Evolutionary conservation across 345 rosid genomes (phyloP), one percentile per base, ranked within the genome.

Genomic region (Salix brachista): DNA sequence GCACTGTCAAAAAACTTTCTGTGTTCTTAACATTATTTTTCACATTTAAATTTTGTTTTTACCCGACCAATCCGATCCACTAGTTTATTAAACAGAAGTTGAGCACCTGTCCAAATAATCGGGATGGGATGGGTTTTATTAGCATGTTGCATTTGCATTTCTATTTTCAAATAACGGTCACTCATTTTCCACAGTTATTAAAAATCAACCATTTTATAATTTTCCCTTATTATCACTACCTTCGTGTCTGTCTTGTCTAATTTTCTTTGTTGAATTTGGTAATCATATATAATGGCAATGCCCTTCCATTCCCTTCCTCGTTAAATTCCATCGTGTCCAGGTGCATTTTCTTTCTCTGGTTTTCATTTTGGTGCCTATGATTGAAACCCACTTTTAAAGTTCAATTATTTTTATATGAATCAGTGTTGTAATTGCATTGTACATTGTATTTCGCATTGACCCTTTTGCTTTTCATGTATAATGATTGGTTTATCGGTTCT

Each of bases 151-250:
- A 10, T 18, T 12, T 66, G 32, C n/a, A 13, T 34, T 30, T 6
- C 25, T 66, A 19, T 66, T 66, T 30, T 34, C 37, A 34, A 5
- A 34, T 5, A 34, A 83, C 83, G 84, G 84, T 76, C 81, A 52
- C 30, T 73, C 72, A 12, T 70, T 73, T 79, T 76, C 65, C 54
- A 5, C 61, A 44, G 56, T 64, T 13, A 41, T 41, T 2, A 69
- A 72, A 11, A 19, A 37, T 54, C 78, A 65, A 46, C 39, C 37
- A 60, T 41, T 4, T 46, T 72, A 11, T 30, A 11, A 34, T 8
- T 52, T 37, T 68, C n/a, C 36, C 34, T 66, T 32, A 10, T 12
- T 36, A 4, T 23, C 32, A n/a, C 41, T 62, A 9, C 39, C 54
- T 26, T 36, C 37, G 25, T 8, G 44, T 19, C 12, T 18, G 48